phyloP scores from a whole-genome alignment of 2,329 filamentous ascomycete genomes.

The Fusarium miscanthi region DNA sequence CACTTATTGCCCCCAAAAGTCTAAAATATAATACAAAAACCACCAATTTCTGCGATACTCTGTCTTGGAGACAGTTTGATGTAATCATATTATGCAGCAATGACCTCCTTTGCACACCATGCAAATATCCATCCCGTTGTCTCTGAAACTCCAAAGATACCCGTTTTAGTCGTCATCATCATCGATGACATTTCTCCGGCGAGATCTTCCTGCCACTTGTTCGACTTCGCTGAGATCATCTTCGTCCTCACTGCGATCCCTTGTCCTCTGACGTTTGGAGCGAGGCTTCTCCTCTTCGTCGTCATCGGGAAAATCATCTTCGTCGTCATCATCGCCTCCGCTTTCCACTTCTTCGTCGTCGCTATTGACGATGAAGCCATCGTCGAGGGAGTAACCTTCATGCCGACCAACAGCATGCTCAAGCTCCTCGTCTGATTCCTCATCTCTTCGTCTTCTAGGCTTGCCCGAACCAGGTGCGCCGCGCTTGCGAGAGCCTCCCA shows the following conservation, averaged over 20 bases:
- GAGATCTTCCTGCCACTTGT: slow-evolving; percentile 57
- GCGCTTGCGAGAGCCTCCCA: slow-evolving; percentile 63
- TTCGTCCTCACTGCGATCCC: slow-evolving; percentile 56
- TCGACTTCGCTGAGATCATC: slow-evolving; percentile 68
- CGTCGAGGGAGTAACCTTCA: slow-evolving; percentile 82
- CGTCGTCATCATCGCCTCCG: slow-evolving; percentile 73
- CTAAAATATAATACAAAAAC: background rate
- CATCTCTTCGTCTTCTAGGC: slow-evolving; percentile 69
- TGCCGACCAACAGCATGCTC: slow-evolving; percentile 69
- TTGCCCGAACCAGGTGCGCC: slow-evolving; percentile 61
- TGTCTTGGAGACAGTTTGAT: slow-evolving; percentile 1
- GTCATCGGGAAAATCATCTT: slow-evolving; percentile 66
- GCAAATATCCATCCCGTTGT: slow-evolving; percentile 3
- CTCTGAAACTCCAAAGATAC: background rate
- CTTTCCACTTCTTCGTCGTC: slow-evolving; percentile 76
- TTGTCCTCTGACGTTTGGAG: slow-evolving; percentile 63
- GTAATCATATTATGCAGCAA: slow-evolving; percentile 30
- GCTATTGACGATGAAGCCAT: slow-evolving; percentile 81
- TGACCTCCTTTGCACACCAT: slow-evolving; percentile 4
- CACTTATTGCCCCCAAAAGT: background rate
- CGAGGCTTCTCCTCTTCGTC: slow-evolving; percentile 60
- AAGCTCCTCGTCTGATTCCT: slow-evolving; percentile 81
- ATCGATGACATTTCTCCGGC: slow-evolving; percentile 67
- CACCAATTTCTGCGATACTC: background rate
- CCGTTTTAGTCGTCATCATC: slow-evolving; percentile 66